Evolutionary conservation across 2,329 filamentous ascomycete species (phyloP).

Genomic region (Hymenoscyphus scutula): DNA sequence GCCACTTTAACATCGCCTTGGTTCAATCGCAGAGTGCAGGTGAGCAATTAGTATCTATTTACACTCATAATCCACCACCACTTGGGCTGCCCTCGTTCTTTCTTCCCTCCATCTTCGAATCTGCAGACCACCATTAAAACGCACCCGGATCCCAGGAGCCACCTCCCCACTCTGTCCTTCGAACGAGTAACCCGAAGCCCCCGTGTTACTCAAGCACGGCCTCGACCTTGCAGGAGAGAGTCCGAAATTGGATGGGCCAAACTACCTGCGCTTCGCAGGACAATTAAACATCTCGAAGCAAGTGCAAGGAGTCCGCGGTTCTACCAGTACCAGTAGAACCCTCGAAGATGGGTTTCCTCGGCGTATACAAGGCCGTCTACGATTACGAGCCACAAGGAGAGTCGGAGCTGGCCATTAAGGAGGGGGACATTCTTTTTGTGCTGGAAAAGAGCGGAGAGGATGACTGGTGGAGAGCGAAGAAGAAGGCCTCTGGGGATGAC

Average conservation of each 20-base stretch:
- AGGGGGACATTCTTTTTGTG: constrained; percentile 87
- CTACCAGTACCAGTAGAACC: constrained; percentile 15
- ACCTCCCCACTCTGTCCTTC: neutral
- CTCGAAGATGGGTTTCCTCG: constrained; percentile 78
- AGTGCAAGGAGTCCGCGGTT: constrained; percentile 20
- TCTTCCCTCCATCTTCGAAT: neutral
- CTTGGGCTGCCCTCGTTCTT: neutral
- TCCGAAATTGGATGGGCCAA: constrained; percentile 32
- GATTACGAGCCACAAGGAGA: constrained; percentile 87
- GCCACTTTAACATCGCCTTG: neutral
- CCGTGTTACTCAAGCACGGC: constrained; percentile 20
- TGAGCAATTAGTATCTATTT: constrained; percentile 3
- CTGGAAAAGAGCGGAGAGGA: constrained; percentile 67
- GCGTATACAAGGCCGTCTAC: constrained; percentile 86
- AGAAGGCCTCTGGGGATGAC: constrained; percentile 41
- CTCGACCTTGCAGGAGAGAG: constrained; percentile 24
- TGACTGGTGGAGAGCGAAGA: constrained; percentile 73
- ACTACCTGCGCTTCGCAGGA: constrained; percentile 27
- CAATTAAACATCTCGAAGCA: constrained; percentile 24
- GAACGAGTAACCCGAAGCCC: constrained; percentile 7
- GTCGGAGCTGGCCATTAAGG: constrained; percentile 78
- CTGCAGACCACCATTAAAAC: neutral
- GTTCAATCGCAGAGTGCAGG: neutral
- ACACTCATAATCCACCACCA: neutral
- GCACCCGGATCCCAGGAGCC: neutral